Percentiles rank a stretch among this genome's conserved stretches.
phyloP scores from a whole-genome alignment of 2,329 filamentous ascomycete species.

The Atkinsonella hypoxylon region DNA sequence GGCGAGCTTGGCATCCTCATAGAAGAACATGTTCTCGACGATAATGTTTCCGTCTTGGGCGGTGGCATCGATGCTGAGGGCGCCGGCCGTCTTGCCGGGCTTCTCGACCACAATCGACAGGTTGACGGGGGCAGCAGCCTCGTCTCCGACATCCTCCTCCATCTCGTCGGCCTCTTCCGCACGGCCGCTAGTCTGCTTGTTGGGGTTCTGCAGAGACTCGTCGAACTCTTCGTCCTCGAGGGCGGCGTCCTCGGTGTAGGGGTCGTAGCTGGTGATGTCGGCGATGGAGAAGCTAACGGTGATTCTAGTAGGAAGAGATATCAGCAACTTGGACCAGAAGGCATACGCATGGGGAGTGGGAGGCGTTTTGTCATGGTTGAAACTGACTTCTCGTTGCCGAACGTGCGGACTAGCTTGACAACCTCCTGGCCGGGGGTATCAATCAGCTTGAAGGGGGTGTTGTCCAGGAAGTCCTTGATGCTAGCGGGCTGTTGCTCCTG shows the following conservation, averaged over 20 bases:
- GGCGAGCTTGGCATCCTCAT: conserved; percentile 64
- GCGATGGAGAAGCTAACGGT: conserved; percentile 31
- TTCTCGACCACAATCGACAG: conserved; percentile 86
- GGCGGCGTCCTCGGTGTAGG: conserved; percentile 24
- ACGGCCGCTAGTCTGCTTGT: conserved; percentile 42
- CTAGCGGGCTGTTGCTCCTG: conserved; percentile 60
- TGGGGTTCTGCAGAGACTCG: conserved; percentile 36
- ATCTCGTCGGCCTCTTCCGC: conserved; percentile 28
- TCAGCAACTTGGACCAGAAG: not conserved
- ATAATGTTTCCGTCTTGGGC: conserved; percentile 78
- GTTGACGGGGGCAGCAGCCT: conserved; percentile 61
- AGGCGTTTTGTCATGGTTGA: no score
- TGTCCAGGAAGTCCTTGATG: conserved; percentile 80
- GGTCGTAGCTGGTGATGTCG: conserved; percentile 28
- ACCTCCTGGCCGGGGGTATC: conserved; percentile 81
- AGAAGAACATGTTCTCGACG: conserved; percentile 86
- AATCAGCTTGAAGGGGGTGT: conserved; percentile 70
- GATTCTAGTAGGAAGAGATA: conserved; percentile 21
- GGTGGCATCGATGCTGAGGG: conserved; percentile 74
- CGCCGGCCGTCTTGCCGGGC: conserved; percentile 55
- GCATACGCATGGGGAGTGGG: no score
- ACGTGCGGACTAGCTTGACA: conserved; percentile 70
- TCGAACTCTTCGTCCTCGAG: conserved; percentile 29
- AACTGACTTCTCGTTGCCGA: conserved; percentile 75
- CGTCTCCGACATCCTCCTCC: conserved; percentile 40